phyloP scores from a whole-genome alignment of 345 rosid genomes.

The Clausena lansium region DNA sequence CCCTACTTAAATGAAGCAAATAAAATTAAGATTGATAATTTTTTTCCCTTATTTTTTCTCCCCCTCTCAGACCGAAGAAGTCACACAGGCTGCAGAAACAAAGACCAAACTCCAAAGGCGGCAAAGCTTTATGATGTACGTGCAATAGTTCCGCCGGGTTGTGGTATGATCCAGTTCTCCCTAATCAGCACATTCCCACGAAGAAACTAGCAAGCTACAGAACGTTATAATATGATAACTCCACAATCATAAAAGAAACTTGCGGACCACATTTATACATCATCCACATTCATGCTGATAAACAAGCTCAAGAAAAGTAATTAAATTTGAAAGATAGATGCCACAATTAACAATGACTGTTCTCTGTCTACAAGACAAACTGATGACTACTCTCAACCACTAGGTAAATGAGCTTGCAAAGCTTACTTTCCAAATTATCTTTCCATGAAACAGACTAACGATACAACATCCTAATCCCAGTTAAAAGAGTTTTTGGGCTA shows the following conservation, averaged over 20 bases:
- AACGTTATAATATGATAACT: too few relatives aligned
- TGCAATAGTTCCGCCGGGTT: too few relatives aligned
- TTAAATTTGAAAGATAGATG: neutral
- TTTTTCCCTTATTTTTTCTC: too few relatives aligned
- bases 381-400: neutral
- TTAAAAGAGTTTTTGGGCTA: neutral
- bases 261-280: neutral
- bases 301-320: neutral
- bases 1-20: too few relatives aligned
- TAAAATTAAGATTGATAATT: too few relatives aligned
- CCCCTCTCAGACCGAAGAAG: too few relatives aligned
- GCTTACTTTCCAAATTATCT: neutral
- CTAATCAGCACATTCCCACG: too few relatives aligned
- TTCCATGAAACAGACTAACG: constrained; percentile 6
- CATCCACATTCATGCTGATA: neutral
- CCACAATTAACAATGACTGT: neutral
- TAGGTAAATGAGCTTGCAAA: neutral
- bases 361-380: neutral
- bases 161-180: too few relatives aligned
- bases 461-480: constrained; percentile 23
- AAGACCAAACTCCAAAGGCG: too few relatives aligned
- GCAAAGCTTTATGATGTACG: too few relatives aligned
- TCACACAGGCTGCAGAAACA: too few relatives aligned
- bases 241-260: neutral
- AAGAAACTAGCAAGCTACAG: too few relatives aligned